phyloP scores from a whole-genome alignment of 495 filamentous ascomycete species.

The Margaritispora aquatica region DNA sequence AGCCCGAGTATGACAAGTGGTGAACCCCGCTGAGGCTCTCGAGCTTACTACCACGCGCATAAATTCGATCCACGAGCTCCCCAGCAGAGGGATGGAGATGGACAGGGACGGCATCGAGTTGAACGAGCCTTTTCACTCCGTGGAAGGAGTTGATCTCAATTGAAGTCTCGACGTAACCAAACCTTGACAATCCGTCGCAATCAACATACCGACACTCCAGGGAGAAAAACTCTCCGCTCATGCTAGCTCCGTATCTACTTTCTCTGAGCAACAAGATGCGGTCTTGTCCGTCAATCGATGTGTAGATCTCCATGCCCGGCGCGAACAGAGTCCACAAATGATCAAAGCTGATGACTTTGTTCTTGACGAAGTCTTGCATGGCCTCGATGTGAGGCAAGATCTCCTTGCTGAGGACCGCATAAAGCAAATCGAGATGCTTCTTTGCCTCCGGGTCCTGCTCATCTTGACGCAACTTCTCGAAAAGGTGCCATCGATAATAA shows the following conservation, averaged over 20 bases:
- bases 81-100: conserved; percentile 72
- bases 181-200: conserved; percentile 58
- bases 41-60: background rate
- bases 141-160: conserved; percentile 69
- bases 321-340: conserved; percentile 86
- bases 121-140: conserved; percentile 71
- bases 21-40: background rate
- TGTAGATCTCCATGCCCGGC: conserved; percentile 76
- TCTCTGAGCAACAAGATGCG: conserved; percentile 3
- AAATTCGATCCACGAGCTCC: conserved; percentile 58
- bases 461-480: conserved; percentile 38
- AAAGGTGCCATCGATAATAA: conserved; percentile 57
- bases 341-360: conserved; percentile 81
- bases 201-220: conserved; percentile 35
- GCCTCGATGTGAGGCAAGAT: conserved; percentile 64
- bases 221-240: conserved; percentile 8
- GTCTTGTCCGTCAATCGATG: conserved; percentile 64
- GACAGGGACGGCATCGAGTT: conserved; percentile 66
- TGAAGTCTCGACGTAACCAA: conserved; percentile 48
- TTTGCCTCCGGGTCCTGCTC: conserved; percentile 41
- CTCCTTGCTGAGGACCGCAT: conserved; percentile 50
- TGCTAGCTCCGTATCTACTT: conserved; percentile 7
- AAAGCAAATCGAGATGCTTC: conserved; percentile 50
- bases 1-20: background rate
- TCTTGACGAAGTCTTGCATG: conserved; percentile 70